These are phyloP conservation scores for Cercophora scortea DNA, from an alignment of 495 filamentous ascomycete species.

Conservation along the genomic window DNA sequence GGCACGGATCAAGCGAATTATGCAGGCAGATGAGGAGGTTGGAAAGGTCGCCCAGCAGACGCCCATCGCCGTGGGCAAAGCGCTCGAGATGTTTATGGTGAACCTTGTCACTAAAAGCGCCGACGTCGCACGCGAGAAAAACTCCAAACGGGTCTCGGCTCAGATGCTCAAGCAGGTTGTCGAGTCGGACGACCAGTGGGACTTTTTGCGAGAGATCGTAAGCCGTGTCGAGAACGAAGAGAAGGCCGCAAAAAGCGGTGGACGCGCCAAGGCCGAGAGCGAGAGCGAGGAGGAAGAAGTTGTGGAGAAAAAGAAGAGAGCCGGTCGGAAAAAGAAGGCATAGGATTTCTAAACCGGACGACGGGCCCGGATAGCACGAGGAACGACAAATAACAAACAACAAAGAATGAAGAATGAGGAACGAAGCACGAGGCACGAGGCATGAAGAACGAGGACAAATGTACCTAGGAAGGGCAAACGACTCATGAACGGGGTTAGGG, in stretches of 20 bases:
- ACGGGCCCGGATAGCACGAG: too few relatives aligned
- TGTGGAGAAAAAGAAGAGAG: conserved; percentile 38
- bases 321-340: conserved; percentile 37
- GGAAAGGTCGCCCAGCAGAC: conserved; percentile 98
- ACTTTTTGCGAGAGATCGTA: conserved; percentile 90
- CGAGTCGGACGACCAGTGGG: conserved; percentile 75
- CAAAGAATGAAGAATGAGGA: background rate
- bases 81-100: conserved; percentile 96
- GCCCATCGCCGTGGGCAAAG: conserved; percentile 90
- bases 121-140: conserved; percentile 68
- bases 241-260: conserved; percentile 16
- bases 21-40: conserved; percentile 99
- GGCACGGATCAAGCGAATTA: conserved; percentile 96
- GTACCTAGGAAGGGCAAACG: background rate
- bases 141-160: conserved; percentile 82
- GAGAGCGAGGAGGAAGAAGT: conserved; percentile 37
- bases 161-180: conserved; percentile 88
- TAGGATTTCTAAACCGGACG: background rate
- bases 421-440: background rate
- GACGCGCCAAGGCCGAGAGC: conserved; percentile 26
- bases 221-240: conserved; percentile 69
- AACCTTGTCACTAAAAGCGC: conserved; percentile 80
- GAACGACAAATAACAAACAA: background rate
- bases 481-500: background rate
- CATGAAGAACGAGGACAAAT: background rate